Percentiles rank a stretch among this genome's conserved stretches.
Conservation (phyloP, 1,284 basidiomycete species). For the Austroboletus niveus region DNA sequence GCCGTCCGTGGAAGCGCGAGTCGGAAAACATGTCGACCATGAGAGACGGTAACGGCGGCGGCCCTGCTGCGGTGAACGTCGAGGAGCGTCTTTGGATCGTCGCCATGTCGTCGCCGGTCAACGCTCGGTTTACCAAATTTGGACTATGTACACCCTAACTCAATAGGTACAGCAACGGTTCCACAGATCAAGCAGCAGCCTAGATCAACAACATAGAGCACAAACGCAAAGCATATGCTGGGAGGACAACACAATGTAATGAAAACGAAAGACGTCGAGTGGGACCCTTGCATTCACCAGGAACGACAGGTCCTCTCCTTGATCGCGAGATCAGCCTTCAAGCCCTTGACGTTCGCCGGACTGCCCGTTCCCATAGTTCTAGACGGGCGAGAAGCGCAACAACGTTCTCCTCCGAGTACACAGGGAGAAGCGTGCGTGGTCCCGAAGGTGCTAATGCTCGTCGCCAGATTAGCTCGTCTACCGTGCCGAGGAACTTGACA, state of each 20-base stretch:
- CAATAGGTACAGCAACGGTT: not conserved
- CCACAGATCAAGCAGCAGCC: not conserved
- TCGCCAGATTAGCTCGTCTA: conserved; percentile 32
- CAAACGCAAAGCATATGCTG: not conserved
- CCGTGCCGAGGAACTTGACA: conserved; percentile 22
- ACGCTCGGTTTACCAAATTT: conserved; percentile 11
- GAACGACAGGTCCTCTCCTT: not conserved
- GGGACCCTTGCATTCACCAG: not conserved
- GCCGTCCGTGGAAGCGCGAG: conserved; percentile 43
- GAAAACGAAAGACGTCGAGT: not conserved
- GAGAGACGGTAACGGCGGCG: conserved; percentile 7
- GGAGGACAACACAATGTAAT: not conserved
- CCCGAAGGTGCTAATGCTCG: conserved; percentile 15
- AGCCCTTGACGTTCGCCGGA: conserved; percentile 19
- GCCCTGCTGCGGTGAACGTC: conserved; percentile 14
- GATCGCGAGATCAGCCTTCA: conserved; percentile 2
- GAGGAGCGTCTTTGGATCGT: conserved; percentile 28
- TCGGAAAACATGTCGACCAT: conserved; percentile 39
- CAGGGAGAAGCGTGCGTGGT: conserved; percentile 9
- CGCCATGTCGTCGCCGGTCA: conserved; percentile 19
- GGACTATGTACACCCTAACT: not conserved
- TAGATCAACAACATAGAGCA: not conserved
- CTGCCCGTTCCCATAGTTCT: conserved; percentile 27
- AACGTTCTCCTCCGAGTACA: conserved; percentile 29
- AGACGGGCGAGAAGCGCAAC: conserved; percentile 25